Base-by-base conservation (phyloP, 2,329 filamentous ascomycete species). In the Cyphellophora attinorum region DNA sequence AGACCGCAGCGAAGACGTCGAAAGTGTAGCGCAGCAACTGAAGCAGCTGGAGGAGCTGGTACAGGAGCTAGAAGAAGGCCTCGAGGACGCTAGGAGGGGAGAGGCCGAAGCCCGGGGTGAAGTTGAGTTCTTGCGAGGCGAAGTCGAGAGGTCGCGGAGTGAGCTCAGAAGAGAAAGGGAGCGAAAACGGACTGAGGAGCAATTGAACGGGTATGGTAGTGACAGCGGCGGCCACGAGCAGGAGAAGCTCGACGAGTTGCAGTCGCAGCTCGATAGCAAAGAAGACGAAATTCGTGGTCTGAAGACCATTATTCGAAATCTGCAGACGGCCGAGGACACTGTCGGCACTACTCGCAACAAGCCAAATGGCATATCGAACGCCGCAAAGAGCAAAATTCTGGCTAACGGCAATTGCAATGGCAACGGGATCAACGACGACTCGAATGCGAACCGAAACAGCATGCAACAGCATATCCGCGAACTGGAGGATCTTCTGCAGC, bases 231-330 rank as follows among this genome's bases (percentile, higher is more conserved):
- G 32, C 6, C 12, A 19, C 5, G 34, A 37, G 11, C 43, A 39
- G 36, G 40, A 45, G 11, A 46, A 48, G 12, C 29, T 48, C 13
- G 41, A 49, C 11, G 46, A 46, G n/a, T 31, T 47, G 3, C 40
- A 47, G 30, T n/a, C 35, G 8, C 50, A 55, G 11, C 61, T 96
- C 18, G 86, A 93, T 54, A 83, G 93, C 54, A 91, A 93, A 55
- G 89, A 98, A 51, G 91, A 98, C 50, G 91, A 98, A 64, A 96
- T 98, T 52, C 76, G 89, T 42, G 91, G 91, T 30, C 72, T 98
- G 45, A 98, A 96, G 60, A 89, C 91, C 28, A 96, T 98, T 54
- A 96, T 98, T 41, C 89, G 96, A 60, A 94, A 85, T 12, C 69
- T 98, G 23, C 94, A 86, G 74, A 85, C 41, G 85, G 85, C 47